phyloP scores from a whole-genome alignment of 2,329 filamentous ascomycete genomes.

The Pseudonectria foliicola region DNA sequence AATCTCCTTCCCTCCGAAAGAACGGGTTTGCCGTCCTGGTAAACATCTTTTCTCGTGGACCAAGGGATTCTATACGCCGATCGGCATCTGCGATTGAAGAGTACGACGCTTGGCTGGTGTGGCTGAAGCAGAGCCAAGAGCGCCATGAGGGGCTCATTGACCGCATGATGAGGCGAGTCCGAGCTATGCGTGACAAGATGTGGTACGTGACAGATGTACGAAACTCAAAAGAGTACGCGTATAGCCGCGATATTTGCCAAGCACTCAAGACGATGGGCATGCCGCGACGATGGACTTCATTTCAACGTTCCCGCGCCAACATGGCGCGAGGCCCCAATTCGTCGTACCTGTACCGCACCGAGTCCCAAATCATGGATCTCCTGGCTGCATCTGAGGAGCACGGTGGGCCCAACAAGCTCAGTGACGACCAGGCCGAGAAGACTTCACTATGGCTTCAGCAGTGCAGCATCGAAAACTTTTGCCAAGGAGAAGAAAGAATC shows the following conservation, averaged over 20 bases:
- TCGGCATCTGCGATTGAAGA: constrained; percentile 69
- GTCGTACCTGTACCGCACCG: constrained; percentile 70
- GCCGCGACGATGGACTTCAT: constrained; percentile 48
- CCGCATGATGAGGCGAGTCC: constrained; percentile 64
- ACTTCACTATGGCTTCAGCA: constrained; percentile 77
- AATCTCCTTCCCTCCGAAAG: constrained; percentile 53
- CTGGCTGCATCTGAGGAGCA: constrained; percentile 76
- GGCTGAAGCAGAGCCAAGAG: constrained; percentile 75
- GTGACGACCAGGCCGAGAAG: constrained; percentile 88
- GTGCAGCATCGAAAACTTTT: constrained; percentile 84
- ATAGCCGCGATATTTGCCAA: constrained; percentile 76
- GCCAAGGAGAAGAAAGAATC: constrained; percentile 87
- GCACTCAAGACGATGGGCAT: constrained; percentile 87
- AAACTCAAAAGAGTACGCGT: constrained; percentile 81
- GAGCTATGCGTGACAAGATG: constrained; percentile 87
- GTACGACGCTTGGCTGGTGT: constrained; percentile 75
- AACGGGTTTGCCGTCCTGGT: constrained; percentile 66
- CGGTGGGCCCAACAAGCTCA: constrained; percentile 88
- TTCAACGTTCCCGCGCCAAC: constrained; percentile 42
- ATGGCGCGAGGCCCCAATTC: constrained; percentile 40
- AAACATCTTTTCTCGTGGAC: constrained; percentile 66
- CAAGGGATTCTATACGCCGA: constrained; percentile 60
- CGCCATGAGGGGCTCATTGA: constrained; percentile 68
- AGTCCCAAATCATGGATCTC: constrained; percentile 80
- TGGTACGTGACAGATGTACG: constrained; percentile 96